Conservation (phyloP, 352 stramenopile genomes). For the Stramenopiles sp. region DNA sequence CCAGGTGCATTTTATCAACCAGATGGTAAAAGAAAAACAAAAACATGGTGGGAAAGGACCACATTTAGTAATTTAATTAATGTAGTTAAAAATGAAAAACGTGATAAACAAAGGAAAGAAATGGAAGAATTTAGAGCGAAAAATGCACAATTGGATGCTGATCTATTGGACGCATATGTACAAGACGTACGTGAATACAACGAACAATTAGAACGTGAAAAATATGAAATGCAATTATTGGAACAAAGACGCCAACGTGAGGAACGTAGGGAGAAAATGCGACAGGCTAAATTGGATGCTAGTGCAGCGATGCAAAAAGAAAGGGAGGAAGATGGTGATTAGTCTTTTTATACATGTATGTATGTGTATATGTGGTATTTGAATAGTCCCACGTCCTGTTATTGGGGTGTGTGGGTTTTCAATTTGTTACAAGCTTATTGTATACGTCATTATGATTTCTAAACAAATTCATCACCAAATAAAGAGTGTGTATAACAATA, state of each 20-base stretch:
- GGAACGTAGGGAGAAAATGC: conserved; percentile 2
- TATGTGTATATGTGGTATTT: too few species aligned
- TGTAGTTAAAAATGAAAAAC: neutral
- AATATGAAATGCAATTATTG: conserved; percentile 6
- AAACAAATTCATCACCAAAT: too few species aligned
- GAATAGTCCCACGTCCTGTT: too few species aligned
- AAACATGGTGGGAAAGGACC: neutral
- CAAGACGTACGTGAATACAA: conserved; percentile 5
- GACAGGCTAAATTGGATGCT: conserved; percentile 4
- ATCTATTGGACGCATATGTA: neutral
- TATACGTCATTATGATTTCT: too few species aligned
- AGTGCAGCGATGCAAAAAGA: conserved; percentile 4
- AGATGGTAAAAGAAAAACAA: conserved; percentile 8
- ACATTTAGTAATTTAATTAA: conserved; percentile 2
- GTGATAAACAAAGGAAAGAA: neutral
- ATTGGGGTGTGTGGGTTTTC: too few species aligned
- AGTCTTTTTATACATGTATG: too few species aligned
- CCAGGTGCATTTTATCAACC: conserved; percentile 8
- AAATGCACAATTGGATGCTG: neutral
- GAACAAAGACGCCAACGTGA: neutral
- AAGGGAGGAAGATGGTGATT: neutral
- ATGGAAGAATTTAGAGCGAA: conserved; percentile 2
- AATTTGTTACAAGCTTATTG: too few species aligned
- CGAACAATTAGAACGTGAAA: neutral
- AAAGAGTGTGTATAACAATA: too few species aligned